Evolutionary conservation across 345 rosid species (phyloP).

Genomic region (Linum tenue): DNA sequence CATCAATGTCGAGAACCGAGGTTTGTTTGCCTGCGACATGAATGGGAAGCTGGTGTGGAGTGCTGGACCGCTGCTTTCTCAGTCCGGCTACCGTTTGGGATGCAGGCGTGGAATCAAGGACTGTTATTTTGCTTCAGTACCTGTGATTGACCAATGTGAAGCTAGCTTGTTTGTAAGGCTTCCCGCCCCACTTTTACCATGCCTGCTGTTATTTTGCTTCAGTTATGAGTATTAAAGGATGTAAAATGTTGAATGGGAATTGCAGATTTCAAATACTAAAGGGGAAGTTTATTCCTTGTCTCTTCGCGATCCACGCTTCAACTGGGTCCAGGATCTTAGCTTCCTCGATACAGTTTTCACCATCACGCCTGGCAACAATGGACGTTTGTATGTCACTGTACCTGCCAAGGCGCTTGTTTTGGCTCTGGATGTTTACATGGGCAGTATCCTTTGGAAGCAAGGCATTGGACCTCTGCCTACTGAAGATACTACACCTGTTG

Average conservation of each 20-base stretch:
- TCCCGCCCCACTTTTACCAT: slow-evolving; percentile 2
- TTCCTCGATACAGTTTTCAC: slow-evolving; percentile 41
- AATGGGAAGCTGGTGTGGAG: slow-evolving; percentile 55
- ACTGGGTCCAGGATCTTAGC: slow-evolving; percentile 77
- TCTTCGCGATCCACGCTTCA: slow-evolving; percentile 42
- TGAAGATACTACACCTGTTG: slow-evolving; percentile 36
- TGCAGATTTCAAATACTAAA: slow-evolving; percentile 62
- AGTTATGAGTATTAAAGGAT: neutral
- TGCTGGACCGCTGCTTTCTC: slow-evolving; percentile 51
- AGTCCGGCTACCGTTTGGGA: slow-evolving; percentile 56
- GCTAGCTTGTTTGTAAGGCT: slow-evolving; percentile 60
- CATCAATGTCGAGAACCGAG: slow-evolving; percentile 46
- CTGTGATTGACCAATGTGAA: slow-evolving; percentile 67
- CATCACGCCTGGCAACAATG: slow-evolving; percentile 69
- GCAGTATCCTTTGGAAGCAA: slow-evolving; percentile 58
- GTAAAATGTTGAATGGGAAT: neutral
- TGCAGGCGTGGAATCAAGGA: slow-evolving; percentile 43
- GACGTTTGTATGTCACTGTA: slow-evolving; percentile 49
- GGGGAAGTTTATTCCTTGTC: slow-evolving; percentile 85
- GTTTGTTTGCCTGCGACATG: slow-evolving; percentile 48
- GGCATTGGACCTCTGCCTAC: slow-evolving; percentile 52
- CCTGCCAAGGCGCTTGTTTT: slow-evolving; percentile 41
- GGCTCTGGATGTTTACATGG: slow-evolving; percentile 61
- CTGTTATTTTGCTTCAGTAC: slow-evolving; percentile 58
- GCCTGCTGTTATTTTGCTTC: neutral